Conservation (phyloP, 1,139 yeast genomes). For the Maudiozyma humilis region DNA sequence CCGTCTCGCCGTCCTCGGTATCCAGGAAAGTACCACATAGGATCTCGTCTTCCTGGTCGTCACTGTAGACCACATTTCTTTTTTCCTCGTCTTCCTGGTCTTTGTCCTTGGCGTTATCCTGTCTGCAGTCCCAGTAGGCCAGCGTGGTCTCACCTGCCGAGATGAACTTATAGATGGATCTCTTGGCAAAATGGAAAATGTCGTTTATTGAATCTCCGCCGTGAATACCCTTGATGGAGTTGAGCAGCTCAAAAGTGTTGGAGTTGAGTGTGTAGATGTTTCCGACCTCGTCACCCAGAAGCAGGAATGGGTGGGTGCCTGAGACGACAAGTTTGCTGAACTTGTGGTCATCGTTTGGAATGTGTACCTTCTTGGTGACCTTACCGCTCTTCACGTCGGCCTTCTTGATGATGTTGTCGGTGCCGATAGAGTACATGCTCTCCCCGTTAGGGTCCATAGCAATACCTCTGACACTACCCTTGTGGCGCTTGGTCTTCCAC, state of each 20-base stretch:
- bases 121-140: constrained; percentile 70
- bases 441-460: constrained; percentile 51
- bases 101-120: constrained; percentile 29
- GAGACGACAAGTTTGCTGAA: constrained; percentile 60
- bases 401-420: constrained; percentile 70
- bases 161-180: constrained; percentile 72
- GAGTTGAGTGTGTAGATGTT: constrained; percentile 56
- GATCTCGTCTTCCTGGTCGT: constrained; percentile 90
- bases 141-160: constrained; percentile 80
- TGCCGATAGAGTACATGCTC: constrained; percentile 59
- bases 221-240: constrained; percentile 47
- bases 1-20: constrained; percentile 48
- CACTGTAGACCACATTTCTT: constrained; percentile 44
- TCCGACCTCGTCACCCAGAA: constrained; percentile 79
- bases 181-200: constrained; percentile 56
- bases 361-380: constrained; percentile 49
- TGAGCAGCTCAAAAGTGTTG: constrained; percentile 36
- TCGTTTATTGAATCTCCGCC: constrained; percentile 65
- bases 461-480: constrained; percentile 75
- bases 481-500: constrained; percentile 89
- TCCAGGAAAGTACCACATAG: constrained; percentile 66
- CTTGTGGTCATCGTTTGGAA: constrained; percentile 33
- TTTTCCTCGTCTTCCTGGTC: constrained; percentile 34
- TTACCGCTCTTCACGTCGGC: constrained; percentile 69
- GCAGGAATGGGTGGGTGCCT: constrained; percentile 53